Conservation (phyloP, 225 moss, liverwort and hornwort genomes). For the Bryum argenteum region DNA sequence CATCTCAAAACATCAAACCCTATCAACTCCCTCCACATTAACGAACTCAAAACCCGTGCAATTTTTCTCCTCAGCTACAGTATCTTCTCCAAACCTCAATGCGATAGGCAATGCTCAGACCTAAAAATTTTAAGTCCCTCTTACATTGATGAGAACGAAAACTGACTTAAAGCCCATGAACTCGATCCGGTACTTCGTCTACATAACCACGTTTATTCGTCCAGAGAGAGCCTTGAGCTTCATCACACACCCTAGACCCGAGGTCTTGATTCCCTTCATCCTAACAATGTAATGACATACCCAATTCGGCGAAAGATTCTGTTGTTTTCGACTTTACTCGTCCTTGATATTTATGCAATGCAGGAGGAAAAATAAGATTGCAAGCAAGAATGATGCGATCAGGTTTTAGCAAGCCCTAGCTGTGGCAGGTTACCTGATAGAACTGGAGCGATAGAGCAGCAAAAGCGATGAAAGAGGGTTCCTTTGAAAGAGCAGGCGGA, state of each 20-base stretch:
- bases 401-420: background rate
- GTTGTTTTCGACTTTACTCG: background rate
- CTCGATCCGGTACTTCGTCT: background rate
- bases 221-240: background rate
- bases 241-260: background rate
- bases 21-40: background rate
- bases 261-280: background rate
- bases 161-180: conserved; percentile 1
- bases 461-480: background rate
- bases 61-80: background rate
- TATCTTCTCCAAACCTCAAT: background rate
- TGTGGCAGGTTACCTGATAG: conserved; percentile 10
- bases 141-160: background rate
- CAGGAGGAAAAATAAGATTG: background rate
- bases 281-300: background rate
- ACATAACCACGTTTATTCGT: background rate
- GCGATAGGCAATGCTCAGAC: background rate
- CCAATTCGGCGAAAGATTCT: background rate
- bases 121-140: background rate
- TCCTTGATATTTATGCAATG: background rate
- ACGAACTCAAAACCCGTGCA: background rate
- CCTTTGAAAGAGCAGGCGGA: background rate
- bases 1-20: conserved; percentile 27
- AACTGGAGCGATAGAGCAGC: background rate
- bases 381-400: background rate